Evolutionary conservation across 768 basidiomycete species (phyloP).

Genomic region (Mycena vitilis): DNA sequence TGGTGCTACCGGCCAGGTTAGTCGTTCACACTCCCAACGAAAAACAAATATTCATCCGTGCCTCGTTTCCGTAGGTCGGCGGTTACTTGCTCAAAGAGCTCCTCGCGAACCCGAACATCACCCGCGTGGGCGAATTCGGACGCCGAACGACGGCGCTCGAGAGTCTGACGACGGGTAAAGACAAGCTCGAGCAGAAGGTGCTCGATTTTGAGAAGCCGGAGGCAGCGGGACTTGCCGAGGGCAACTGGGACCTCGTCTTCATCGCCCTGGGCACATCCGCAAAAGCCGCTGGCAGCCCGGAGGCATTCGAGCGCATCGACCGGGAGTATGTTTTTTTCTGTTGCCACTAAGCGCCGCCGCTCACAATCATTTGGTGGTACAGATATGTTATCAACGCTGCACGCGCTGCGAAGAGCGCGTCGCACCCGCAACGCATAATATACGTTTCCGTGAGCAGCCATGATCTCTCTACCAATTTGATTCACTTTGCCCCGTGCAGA

Average conservation of each 20-base stretch:
- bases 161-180: conserved; percentile 52
- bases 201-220: conserved; percentile 78
- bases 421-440: conserved; percentile 67
- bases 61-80: conserved; percentile 54
- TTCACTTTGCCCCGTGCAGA: conserved; percentile 49
- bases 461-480: background rate
- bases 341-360: background rate
- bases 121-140: conserved; percentile 77
- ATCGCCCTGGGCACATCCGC: conserved; percentile 80
- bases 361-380: background rate
- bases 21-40: too few relatives aligned
- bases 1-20: conserved; percentile 75
- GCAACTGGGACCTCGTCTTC: conserved; percentile 81
- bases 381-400: conserved; percentile 85
- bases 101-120: conserved; percentile 65
- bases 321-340: conserved; percentile 58
- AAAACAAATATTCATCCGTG: too few relatives aligned
- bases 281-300: conserved; percentile 69
- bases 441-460: conserved; percentile 70
- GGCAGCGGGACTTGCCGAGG: conserved; percentile 60
- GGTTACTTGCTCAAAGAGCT: conserved; percentile 70
- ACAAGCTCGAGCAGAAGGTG: conserved; percentile 75
- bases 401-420: conserved; percentile 64
- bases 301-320: conserved; percentile 81
- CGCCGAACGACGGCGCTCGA: conserved; percentile 65